Conservation (phyloP, 1,284 basidiomycete species). For the Cryptococcus hybrid region DNA sequence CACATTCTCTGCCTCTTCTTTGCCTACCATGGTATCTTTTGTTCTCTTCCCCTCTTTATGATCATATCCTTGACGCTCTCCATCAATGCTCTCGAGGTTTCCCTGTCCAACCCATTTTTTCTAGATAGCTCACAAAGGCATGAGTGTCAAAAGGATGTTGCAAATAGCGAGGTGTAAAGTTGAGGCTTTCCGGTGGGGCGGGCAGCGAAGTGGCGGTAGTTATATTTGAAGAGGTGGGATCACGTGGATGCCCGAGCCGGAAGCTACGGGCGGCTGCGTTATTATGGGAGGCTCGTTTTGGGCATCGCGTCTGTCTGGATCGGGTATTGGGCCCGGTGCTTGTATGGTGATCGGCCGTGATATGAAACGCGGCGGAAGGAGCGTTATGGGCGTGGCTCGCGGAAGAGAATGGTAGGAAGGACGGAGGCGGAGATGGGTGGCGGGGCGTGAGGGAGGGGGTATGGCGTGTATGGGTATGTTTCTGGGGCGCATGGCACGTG, state of each 20-base stretch:
- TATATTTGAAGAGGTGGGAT: not conserved
- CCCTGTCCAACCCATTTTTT: slow-evolving; percentile 29
- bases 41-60: slow-evolving; percentile 72
- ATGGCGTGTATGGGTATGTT: too few relatives aligned
- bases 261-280: not conserved
- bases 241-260: not conserved
- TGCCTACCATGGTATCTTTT: slow-evolving; percentile 67
- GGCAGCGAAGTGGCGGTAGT: slow-evolving; percentile 17
- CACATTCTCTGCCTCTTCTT: slow-evolving; percentile 89
- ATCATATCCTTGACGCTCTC: slow-evolving; percentile 77
- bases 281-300: not conserved
- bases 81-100: slow-evolving; percentile 75
- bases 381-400: too few relatives aligned
- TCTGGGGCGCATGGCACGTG: too few relatives aligned
- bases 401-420: too few relatives aligned
- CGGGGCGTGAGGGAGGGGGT: too few relatives aligned
- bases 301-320: slow-evolving; percentile 1
- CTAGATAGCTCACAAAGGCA: slow-evolving; percentile 45
- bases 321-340: slow-evolving; percentile 4
- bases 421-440: too few relatives aligned
- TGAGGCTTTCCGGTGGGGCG: slow-evolving; percentile 16
- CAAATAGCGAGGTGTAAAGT: slow-evolving; percentile 15
- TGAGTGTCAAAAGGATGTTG: slow-evolving; percentile 51
- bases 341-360: slow-evolving; percentile 16
- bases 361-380: too few relatives aligned